Percentiles rank a stretch among this genome's conserved stretches.
phyloP scores from a whole-genome alignment of 1,139 yeast genomes.

The Lodderomyces theae region DNA sequence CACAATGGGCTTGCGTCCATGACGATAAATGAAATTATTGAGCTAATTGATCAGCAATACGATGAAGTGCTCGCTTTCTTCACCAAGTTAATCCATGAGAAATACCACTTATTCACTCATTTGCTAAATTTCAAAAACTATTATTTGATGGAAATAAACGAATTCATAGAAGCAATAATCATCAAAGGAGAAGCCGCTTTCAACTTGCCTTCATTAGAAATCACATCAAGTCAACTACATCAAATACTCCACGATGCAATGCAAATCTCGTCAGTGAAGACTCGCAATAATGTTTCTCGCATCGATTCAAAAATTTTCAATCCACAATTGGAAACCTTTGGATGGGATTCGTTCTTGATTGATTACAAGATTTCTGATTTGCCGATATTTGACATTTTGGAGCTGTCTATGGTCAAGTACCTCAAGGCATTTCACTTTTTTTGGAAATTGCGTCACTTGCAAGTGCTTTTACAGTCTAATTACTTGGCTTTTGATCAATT shows the following conservation, averaged over 20 bases:
- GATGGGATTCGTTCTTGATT: constrained; percentile 92
- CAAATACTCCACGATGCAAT: constrained; percentile 67
- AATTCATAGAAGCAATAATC: constrained; percentile 68
- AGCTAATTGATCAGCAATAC: constrained; percentile 50
- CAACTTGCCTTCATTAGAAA: constrained; percentile 57
- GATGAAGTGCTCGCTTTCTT: constrained; percentile 56
- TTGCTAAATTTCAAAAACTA: constrained; percentile 62
- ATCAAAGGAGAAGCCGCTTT: constrained; percentile 54
- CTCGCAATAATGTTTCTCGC: constrained; percentile 29
- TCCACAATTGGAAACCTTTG: constrained; percentile 58
- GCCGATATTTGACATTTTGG: constrained; percentile 39
- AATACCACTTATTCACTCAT: constrained; percentile 51
- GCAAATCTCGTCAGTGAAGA: constrained; percentile 56
- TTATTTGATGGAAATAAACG: constrained; percentile 71
- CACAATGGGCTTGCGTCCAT: constrained; percentile 33
- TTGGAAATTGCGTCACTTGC: constrained; percentile 72
- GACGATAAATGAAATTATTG: constrained; percentile 25
- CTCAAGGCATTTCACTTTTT: constrained; percentile 79
- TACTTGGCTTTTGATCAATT: constrained; percentile 17
- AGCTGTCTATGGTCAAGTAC: constrained; percentile 41
- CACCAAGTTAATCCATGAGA: constrained; percentile 46
- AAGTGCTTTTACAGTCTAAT: constrained; percentile 47
- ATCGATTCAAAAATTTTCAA: constrained; percentile 82
- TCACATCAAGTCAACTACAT: constrained; percentile 67
- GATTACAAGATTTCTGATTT: constrained; percentile 67